Percentiles rank a stretch among this genome's conserved stretches.
phyloP scores from a whole-genome alignment of 495 filamentous ascomycete genomes.

The Penicillium daleae region DNA sequence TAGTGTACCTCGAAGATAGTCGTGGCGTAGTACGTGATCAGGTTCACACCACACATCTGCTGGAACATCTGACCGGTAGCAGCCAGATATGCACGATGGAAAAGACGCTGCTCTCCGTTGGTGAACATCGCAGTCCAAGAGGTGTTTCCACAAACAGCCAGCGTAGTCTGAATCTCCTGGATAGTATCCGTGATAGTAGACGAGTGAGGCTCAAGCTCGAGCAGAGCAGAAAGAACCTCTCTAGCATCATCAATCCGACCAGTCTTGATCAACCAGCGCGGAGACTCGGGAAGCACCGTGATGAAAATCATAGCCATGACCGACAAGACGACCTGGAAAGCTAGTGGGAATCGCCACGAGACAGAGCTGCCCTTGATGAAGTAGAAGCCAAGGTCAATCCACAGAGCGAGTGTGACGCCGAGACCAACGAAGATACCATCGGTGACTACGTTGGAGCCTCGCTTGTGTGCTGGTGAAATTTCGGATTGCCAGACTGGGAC shows the following conservation, averaged over 20 bases:
- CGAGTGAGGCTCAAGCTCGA: conserved; percentile 30
- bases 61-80: conserved; percentile 37
- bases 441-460: conserved; percentile 44
- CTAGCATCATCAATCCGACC: conserved; percentile 57
- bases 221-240: conserved; percentile 50
- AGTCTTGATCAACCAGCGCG: conserved; percentile 60
- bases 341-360: conserved; percentile 54
- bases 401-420: conserved; percentile 49
- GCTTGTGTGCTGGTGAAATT: conserved; percentile 40
- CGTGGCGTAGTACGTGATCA: conserved; percentile 30
- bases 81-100: conserved; percentile 39
- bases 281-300: conserved; percentile 63
- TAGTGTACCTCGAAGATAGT: conserved; percentile 17
- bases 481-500: conserved; percentile 58
- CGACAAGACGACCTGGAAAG: conserved; percentile 61
- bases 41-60: conserved; percentile 32
- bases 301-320: conserved; percentile 59
- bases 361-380: conserved; percentile 45
- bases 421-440: conserved; percentile 56
- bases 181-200: conserved; percentile 37
- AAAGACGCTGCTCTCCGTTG: conserved; percentile 39
- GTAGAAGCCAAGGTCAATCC: conserved; percentile 51
- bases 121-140: conserved; percentile 38
- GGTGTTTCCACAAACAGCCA: conserved; percentile 36
- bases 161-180: conserved; percentile 42